Conservation (phyloP, 2,329 filamentous ascomycete genomes). For the Calcarisporium arbuscula region DNA sequence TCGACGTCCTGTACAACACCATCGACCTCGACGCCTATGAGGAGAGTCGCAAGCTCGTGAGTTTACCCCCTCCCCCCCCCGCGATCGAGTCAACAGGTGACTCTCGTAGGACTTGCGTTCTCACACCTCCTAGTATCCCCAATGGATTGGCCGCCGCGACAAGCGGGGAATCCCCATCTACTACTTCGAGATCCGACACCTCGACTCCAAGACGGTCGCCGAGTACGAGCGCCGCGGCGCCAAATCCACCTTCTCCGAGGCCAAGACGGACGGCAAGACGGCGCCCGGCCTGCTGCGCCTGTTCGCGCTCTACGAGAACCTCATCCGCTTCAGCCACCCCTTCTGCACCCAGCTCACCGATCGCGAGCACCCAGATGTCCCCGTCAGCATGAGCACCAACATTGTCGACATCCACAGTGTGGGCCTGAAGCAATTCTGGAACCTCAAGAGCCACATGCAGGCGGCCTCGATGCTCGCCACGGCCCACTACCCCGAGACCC, state of each 20-base stretch:
- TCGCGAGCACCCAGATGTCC: slow-evolving; percentile 68
- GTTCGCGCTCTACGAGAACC: slow-evolving; percentile 89
- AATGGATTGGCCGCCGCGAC: slow-evolving; percentile 91
- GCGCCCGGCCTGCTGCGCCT: slow-evolving; percentile 74
- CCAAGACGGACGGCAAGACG: slow-evolving; percentile 59
- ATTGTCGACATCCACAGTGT: slow-evolving; percentile 90
- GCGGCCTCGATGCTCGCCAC: slow-evolving; percentile 82
- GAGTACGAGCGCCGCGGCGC: slow-evolving; percentile 66
- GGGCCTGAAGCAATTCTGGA: slow-evolving; percentile 92
- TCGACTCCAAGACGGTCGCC: slow-evolving; percentile 75
- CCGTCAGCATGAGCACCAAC: slow-evolving; percentile 87
- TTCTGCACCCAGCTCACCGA: slow-evolving; percentile 70
- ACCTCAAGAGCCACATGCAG: slow-evolving; percentile 89
- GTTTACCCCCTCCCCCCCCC: too few relatives aligned
- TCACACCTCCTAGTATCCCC: slow-evolving; percentile 76
- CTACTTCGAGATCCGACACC: slow-evolving; percentile 77
- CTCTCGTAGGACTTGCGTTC: too few relatives aligned
- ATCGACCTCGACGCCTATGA: slow-evolving; percentile 85
- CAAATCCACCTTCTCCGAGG: slow-evolving; percentile 51
- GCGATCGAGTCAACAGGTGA: too few relatives aligned
- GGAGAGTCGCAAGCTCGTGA: slow-evolving; percentile 67
- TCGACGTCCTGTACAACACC: slow-evolving; percentile 75
- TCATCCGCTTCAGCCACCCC: slow-evolving; percentile 81
- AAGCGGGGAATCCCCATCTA: slow-evolving; percentile 88
- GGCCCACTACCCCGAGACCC: slow-evolving; percentile 89